Conservation (phyloP, 2,329 filamentous ascomycete species). For the Colletotrichum costaricense region DNA sequence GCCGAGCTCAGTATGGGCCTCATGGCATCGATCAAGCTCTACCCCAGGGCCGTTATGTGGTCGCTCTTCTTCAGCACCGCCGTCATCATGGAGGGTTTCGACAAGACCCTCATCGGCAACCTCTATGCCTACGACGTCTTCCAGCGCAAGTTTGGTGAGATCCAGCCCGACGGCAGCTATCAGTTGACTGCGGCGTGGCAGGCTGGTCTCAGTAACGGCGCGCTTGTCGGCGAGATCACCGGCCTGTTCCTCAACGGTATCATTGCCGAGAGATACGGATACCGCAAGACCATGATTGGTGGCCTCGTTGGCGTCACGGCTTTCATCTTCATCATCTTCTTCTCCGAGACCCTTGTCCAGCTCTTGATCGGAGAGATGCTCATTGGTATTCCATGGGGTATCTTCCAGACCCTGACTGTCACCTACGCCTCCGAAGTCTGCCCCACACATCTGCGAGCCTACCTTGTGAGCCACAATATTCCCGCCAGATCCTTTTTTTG, state of each 20-base stretch:
- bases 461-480: slow-evolving; percentile 51
- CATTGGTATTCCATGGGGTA: slow-evolving; percentile 59
- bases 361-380: slow-evolving; percentile 59
- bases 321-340: slow-evolving; percentile 63
- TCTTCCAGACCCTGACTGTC: slow-evolving; percentile 58
- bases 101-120: slow-evolving; percentile 33
- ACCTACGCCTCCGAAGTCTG: slow-evolving; percentile 62
- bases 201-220: slow-evolving; percentile 60
- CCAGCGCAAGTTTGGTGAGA: slow-evolving; percentile 51
- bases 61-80: slow-evolving; percentile 54
- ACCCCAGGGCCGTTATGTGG: slow-evolving; percentile 55
- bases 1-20: slow-evolving; percentile 51
- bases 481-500: not conserved
- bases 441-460: slow-evolving; percentile 58
- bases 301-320: slow-evolving; percentile 50
- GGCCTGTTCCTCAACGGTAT: slow-evolving; percentile 62
- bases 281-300: slow-evolving; percentile 59
- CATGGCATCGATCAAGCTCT: slow-evolving; percentile 52
- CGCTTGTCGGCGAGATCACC: slow-evolving; percentile 59
- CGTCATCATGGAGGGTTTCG: slow-evolving; percentile 51
- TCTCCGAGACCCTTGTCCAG: slow-evolving; percentile 52
- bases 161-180: slow-evolving; percentile 50
- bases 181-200: slow-evolving; percentile 62
- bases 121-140: slow-evolving; percentile 42
- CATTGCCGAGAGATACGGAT: slow-evolving; percentile 58